Evolutionary conservation across 257 asterid genomes (phyloP), one percentile per base, ranked within the genome.

Genomic region (Petunia axillaris): DNA sequence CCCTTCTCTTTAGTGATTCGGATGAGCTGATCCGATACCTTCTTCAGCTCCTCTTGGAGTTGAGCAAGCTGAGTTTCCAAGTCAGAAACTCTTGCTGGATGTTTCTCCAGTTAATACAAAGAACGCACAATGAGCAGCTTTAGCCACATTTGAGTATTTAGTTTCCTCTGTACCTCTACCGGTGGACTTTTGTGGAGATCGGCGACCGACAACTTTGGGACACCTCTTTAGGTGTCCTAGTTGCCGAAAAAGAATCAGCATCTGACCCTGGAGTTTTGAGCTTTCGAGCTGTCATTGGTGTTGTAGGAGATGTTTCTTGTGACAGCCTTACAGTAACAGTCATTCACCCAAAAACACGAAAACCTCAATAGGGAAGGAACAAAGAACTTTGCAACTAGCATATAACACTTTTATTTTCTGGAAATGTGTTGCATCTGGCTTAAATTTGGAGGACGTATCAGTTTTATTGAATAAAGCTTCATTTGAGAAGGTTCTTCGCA

Each of bases 31-130:
- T 89, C 97, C 85, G 89, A 91, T 6, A 88, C 93, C 84, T 78
- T 90, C 84, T 90, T 88, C 71, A 96, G 86, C 64, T 94, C 98
- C 66, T 89, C 98, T 82, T 88, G 92, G 77, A 96, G 97, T 79
- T 87, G 91, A 67, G 89, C 82, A 58, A 91, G 83, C 86, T 92
- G 94, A 76, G 92, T 60, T 85, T 94, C 99, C 81, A 96, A 38
- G 78, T 92, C 97, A 25, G 90, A 41, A 35, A 78, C 82, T 78
- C 84, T 79, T 78, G 82, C 73, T 39, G 90, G 75, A 63, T 75
- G 87, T 82, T 89, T 96, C 89, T 91, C 90, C 98, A 94, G 91
- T 53, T 67, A 13, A 8, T 4, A 16, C 44, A 79, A 95, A 80
- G 80, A 2, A 71, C 85, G 94, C 68, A 57, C 15, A 82, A 89